Evolutionary conservation across 306 rosid genomes (phyloP).

Genomic region (Inga leiocalycina): DNA sequence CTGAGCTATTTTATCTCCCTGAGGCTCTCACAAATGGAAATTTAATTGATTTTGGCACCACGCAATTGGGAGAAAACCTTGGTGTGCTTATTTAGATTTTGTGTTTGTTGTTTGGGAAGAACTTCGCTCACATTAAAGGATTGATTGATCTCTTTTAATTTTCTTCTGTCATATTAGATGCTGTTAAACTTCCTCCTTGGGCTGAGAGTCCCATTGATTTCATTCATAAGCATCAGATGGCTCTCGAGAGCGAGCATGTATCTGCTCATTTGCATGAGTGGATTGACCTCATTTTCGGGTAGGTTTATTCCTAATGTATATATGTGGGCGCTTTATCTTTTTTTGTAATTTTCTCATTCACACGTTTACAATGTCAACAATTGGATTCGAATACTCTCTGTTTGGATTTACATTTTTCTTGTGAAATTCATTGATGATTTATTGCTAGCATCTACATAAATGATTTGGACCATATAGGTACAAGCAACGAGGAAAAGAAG

Average conservation of each 20-base stretch:
- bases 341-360: conserved; percentile 23
- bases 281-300: conserved; percentile 99
- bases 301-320: conserved; percentile 25
- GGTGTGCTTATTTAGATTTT: conserved; percentile 62
- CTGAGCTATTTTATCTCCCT: conserved; percentile 95
- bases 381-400: conserved; percentile 27
- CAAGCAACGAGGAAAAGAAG: conserved; percentile 94
- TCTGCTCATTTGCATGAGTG: conserved; percentile 97
- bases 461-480: conserved; percentile 65
- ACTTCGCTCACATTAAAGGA: conserved; percentile 16
- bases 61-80: conserved; percentile 85
- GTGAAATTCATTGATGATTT: conserved; percentile 23
- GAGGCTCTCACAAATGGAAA: conserved; percentile 94
- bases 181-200: conserved; percentile 92
- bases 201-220: conserved; percentile 92
- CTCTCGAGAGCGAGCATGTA: conserved; percentile 93
- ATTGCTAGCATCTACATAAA: conserved; percentile 27
- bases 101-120: conserved; percentile 24
- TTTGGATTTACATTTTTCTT: conserved; percentile 33
- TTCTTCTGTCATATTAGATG: conserved; percentile 52
- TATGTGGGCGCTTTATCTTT: conserved; percentile 14
- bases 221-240: conserved; percentile 93
- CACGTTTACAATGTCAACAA: conserved; percentile 32
- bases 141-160: conserved; percentile 39
- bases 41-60: conserved; percentile 92